These are phyloP conservation scores for Aotearoamyces nothofagi DNA, from an alignment of 2,329 filamentous ascomycete genomes.

Conservation along the genomic window DNA sequence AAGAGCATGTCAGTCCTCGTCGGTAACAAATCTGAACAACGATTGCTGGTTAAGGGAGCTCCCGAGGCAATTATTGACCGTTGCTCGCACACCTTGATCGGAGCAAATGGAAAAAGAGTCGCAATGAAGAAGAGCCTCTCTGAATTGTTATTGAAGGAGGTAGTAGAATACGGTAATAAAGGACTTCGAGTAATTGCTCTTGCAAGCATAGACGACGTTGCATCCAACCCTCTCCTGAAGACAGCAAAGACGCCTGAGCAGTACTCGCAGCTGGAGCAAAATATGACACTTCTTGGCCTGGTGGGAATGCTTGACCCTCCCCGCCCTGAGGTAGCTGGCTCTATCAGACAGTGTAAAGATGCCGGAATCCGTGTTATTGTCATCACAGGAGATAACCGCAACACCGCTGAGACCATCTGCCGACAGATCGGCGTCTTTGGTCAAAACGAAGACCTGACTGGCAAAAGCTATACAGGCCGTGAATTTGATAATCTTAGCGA, in stretches of 20 bases:
- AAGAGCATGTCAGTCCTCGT: constrained; percentile 99
- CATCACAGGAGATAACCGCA: constrained; percentile 95
- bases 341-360: constrained; percentile 77
- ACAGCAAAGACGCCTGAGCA: constrained; percentile 71
- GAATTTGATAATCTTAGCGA: constrained; percentile 82
- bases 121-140: constrained; percentile 54
- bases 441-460: constrained; percentile 61
- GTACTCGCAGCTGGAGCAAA: constrained; percentile 79
- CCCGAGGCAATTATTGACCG: constrained; percentile 90
- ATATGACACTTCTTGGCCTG: constrained; percentile 85
- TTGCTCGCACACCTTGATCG: constrained; percentile 69
- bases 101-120: constrained; percentile 63
- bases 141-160: constrained; percentile 59
- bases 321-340: constrained; percentile 74
- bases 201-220: constrained; percentile 67
- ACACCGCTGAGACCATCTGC: constrained; percentile 95
- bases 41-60: constrained; percentile 88
- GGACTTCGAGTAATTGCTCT: constrained; percentile 92
- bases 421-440: constrained; percentile 92
- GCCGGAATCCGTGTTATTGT: constrained; percentile 95
- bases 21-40: constrained; percentile 51
- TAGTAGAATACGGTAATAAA: constrained; percentile 79
- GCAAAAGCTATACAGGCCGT: constrained; percentile 90
- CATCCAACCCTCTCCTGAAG: constrained; percentile 50
- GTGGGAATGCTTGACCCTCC: constrained; percentile 96